A percentile compares a stretch with the other conserved stretches of the same genome.
These are phyloP conservation scores for Priceomyces melissophilus DNA, from an alignment of 805 yeast species.

Conservation along the genomic window DNA sequence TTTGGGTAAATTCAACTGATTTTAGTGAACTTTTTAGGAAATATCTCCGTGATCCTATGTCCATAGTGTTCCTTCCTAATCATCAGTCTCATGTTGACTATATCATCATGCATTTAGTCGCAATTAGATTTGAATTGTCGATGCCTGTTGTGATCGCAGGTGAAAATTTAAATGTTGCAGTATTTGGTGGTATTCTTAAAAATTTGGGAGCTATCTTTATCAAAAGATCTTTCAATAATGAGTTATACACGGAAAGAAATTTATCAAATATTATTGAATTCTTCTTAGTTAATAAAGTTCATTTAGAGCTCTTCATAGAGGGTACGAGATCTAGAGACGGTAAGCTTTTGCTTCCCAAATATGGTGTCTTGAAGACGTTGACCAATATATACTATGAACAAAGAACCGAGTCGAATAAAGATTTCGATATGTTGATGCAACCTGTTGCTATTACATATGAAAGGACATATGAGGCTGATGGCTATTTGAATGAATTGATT, in stretches of 20 bases:
- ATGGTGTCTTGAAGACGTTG: slow-evolving; percentile 55
- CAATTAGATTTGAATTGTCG: slow-evolving; percentile 51
- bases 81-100: slow-evolving; percentile 64
- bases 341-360: slow-evolving; percentile 59
- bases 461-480: slow-evolving; percentile 53
- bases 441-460: slow-evolving; percentile 62
- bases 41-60: slow-evolving; percentile 39
- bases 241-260: slow-evolving; percentile 44
- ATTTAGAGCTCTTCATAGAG: slow-evolving; percentile 59
- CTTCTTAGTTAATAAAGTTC: slow-evolving; percentile 44
- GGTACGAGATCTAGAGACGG: slow-evolving; percentile 69
- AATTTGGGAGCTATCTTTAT: slow-evolving; percentile 57
- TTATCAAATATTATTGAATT: slow-evolving; percentile 48
- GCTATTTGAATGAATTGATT: slow-evolving; percentile 53
- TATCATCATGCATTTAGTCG: slow-evolving; percentile 52
- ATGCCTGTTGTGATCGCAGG: slow-evolving; percentile 62
- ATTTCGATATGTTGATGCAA: slow-evolving; percentile 38
- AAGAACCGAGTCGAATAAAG: slow-evolving; percentile 12
- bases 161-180: slow-evolving; percentile 59
- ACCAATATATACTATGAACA: slow-evolving; percentile 46
- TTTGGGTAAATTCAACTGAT: slow-evolving; percentile 35
- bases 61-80: slow-evolving; percentile 52
- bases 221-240: slow-evolving; percentile 46
- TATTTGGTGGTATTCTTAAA: slow-evolving; percentile 49
- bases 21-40: slow-evolving; percentile 25